phyloP scores from a whole-genome alignment of 2,329 filamentous ascomycete species.

The Thielaviopsis ethacetica region DNA sequence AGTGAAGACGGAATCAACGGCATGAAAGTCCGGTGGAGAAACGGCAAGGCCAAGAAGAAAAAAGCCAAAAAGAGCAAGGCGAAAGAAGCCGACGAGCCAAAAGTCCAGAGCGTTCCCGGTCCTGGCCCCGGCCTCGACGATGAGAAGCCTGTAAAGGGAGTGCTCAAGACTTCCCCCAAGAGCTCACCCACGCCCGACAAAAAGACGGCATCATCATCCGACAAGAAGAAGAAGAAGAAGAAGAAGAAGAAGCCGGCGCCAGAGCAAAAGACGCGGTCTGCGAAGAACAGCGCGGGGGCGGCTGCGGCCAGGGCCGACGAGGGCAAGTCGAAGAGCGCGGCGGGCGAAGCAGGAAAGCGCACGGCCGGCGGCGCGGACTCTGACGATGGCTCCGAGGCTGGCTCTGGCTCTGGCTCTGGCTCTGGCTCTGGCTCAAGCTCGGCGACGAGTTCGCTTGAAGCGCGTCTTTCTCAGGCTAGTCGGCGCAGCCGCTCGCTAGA shows the following conservation, averaged over 20 bases:
- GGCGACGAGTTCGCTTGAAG: not conserved
- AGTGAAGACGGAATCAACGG: not conserved
- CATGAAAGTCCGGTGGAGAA: not conserved
- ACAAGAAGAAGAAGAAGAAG: too few relatives aligned
- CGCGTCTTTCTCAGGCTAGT: not conserved
- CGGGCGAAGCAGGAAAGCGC: not conserved
- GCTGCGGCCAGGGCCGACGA: not conserved
- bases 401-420: not conserved
- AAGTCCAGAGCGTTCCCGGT: too few relatives aligned
- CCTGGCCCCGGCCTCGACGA: not conserved
- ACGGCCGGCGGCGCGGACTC: not conserved
- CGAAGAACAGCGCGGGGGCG: not conserved
- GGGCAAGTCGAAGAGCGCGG: not conserved
- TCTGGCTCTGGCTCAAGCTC: not conserved
- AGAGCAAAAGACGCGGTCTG: not conserved
- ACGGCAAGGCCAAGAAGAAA: not conserved
- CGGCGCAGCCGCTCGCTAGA: not conserved
- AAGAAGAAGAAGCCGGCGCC: not conserved
- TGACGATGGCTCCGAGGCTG: not conserved
- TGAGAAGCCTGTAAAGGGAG: not conserved
- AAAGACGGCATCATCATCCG: too few relatives aligned
- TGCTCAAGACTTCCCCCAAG: not conserved
- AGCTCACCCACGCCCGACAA: not conserved
- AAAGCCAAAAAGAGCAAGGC: not conserved
- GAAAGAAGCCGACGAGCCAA: not conserved